Base-by-base conservation (phyloP, 257 asterid genomes). In the Cordia subcordata region DNA sequence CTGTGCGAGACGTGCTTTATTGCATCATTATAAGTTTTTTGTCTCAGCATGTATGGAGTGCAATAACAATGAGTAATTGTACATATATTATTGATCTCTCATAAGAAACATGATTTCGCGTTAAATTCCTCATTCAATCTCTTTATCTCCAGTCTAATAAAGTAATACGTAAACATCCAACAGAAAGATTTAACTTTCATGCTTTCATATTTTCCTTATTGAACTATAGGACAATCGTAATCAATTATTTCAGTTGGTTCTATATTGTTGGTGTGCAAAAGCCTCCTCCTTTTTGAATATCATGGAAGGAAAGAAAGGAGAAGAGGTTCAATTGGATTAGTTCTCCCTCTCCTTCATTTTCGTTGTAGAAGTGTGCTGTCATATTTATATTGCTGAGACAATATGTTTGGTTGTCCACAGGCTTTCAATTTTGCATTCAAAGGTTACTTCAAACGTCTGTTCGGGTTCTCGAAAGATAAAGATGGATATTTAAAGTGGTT, bases 351-450 rank as follows among this genome's bases (percentile, higher is more conserved):
- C 47, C 47, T 2, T 27, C 35, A 27, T 27, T 55, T 50, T 23
- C n/a, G 11, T 47, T 66, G 11, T n/a, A 33, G 42, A 53, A 38
- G 13, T 53, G 13, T 46, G 42, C 44, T 45, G 35, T 19, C 14
- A 12, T 13, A 13, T 20, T 5, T 3, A 53, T 22, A 32, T 71
- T 39, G 33, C 57, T 62, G 52, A 66, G 35, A 39, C 38, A 49
- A 52, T 44, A 55, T 60, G 5, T 44, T 61, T 40, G 32, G 47
- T 51, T 55, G n/a, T 74, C 37, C 61, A 51, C 79, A 92, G 96
- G 99, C 99, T 37, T 86, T 75, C 77, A 92, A 92, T 77, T 92
- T 92, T 51, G 99, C 99, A 49, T 86, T 92, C 63, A 92, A 92
- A 77, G 99, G 95, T 54, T 86, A 93, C 75, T 93, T 78, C 90